phyloP scores from a whole-genome alignment of 176 grass and related monocot genomes.

The Triticum monococcum region DNA sequence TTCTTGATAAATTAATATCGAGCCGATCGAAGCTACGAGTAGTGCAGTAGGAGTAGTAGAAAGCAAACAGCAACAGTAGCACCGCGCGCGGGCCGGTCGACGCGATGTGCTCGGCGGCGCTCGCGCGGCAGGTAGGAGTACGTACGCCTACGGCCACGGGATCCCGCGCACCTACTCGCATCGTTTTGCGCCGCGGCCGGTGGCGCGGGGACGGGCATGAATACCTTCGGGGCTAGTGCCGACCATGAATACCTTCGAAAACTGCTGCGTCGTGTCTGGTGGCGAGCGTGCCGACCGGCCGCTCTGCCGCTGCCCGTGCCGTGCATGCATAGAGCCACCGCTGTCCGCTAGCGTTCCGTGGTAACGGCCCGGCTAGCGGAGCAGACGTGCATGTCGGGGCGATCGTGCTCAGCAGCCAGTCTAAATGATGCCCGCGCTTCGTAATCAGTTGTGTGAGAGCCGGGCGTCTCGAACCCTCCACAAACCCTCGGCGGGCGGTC shows the following conservation, averaged over 20 bases:
- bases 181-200: conserved; percentile 22
- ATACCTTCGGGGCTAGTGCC: neutral
- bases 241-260: neutral
- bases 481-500: too few relatives aligned
- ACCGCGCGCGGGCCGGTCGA: neutral
- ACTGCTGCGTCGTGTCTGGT: neutral
- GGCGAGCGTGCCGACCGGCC: neutral
- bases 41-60: neutral
- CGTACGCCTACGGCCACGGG: neutral
- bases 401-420: neutral
- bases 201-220: neutral
- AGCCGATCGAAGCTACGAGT: neutral
- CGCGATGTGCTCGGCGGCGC: neutral
- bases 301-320: neutral
- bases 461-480: too few relatives aligned
- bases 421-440: neutral
- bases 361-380: conserved; percentile 24
- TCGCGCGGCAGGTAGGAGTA: neutral
- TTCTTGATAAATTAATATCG: neutral
- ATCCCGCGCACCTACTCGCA: neutral
- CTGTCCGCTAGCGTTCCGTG: conserved; percentile 18
- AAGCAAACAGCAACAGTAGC: neutral
- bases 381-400: neutral
- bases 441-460: neutral
- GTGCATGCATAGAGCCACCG: neutral